Evolutionary conservation across 352 stramenopile genomes (phyloP), one percentile per base, ranked within the genome.

Genomic region (Globisporangium spiculum): DNA sequence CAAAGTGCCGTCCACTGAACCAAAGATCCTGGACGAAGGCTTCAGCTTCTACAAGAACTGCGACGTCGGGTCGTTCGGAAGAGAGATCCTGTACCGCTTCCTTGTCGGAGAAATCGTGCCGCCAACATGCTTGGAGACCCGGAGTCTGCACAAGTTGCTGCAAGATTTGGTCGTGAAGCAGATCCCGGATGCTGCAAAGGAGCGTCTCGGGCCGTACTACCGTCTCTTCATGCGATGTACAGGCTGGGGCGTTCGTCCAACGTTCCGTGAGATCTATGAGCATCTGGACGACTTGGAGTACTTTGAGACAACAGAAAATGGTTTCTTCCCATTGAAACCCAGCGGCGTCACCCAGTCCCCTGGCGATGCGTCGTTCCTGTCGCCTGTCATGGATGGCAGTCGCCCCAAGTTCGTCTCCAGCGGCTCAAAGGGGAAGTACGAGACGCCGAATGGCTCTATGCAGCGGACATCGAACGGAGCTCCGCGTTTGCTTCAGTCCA

Each of bases 11-110:
- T 74, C 81, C 24, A 69, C 77, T 12, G 87, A 95, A 67, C 85
- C 87, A 18, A 80, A 83, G 62, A 89, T 95, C 34, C 79, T 93
- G 14, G 80, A 86, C 34, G 80, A 75, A 20, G 74, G 73, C 18
- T 93, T 95, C 60, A 95, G 87, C 60, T 95, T 95, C 54, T 85
- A 79, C 74, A 95, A 95, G 64, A 95, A 95, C 73, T 86, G 75
- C 38, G 87, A 95, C 70, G 75, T 95, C 50, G 87, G 87, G 2
- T 78, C 84, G 7, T 95, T 95, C 41, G 87, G 81, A 1, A 74
- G 87, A 10, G 87, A 95, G 65, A 91, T 95, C 30, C 54, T 95
- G 24, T 95, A 86, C 57, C 87, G 87, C 1, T 66, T 95, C 30
- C 72, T 95, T 0, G 87, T 95, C 10, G 87, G 87, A 8, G 87